Conservation (phyloP, 1,284 basidiomycete genomes). For the Ceratobasidium theobromae region DNA sequence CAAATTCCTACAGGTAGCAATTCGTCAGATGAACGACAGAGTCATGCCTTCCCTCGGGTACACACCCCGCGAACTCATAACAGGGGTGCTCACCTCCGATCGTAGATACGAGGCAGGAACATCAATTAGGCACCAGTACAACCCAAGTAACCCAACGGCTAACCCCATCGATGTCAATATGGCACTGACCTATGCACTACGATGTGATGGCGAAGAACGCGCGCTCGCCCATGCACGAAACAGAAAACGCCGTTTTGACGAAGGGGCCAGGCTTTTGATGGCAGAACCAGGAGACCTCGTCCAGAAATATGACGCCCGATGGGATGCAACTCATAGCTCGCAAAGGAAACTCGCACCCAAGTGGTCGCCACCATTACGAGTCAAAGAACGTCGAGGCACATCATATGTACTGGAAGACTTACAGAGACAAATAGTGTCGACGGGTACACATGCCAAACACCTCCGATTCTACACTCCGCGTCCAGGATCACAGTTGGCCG, state of each 20-base stretch:
- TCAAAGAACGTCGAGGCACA: background rate
- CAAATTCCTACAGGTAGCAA: constrained; percentile 31
- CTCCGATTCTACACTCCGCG: background rate
- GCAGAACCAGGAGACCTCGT: constrained; percentile 32
- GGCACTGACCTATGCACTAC: constrained; percentile 28
- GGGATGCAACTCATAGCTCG: constrained; percentile 25
- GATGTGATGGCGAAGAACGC: constrained; percentile 10
- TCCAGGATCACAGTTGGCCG: background rate
- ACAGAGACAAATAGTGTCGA: background rate
- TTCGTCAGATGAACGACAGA: constrained; percentile 34
- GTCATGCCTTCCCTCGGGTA: constrained; percentile 31
- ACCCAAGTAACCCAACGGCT: background rate
- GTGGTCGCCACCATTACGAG: constrained; percentile 31
- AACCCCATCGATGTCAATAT: constrained; percentile 23
- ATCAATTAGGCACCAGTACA: background rate
- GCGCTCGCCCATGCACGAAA: constrained; percentile 14
- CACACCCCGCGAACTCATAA: constrained; percentile 35
- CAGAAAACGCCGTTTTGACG: constrained; percentile 28
- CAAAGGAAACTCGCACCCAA: constrained; percentile 24
- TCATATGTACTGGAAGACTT: constrained; percentile 29
- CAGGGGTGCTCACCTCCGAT: constrained; percentile 17
- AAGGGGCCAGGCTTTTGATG: background rate
- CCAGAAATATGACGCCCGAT: constrained; percentile 30
- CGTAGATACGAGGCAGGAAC: background rate
- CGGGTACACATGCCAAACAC: background rate